A percentile compares a stretch with the other conserved stretches of the same genome.
Conservation (phyloP, 768 basidiomycete genomes). For the Phaffia australis region DNA sequence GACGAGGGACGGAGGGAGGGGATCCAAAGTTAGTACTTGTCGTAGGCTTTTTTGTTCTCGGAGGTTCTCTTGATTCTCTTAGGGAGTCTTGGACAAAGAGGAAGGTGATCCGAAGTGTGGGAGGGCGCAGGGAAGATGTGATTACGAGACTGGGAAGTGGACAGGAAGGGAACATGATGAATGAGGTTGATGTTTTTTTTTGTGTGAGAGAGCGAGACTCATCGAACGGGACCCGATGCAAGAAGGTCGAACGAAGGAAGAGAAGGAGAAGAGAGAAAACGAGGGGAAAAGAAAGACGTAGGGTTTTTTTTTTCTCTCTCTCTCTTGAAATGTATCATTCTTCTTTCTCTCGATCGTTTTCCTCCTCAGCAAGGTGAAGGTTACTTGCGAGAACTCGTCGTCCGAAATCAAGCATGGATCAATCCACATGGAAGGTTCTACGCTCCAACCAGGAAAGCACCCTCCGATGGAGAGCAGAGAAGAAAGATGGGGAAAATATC, state of each 20-base stretch:
- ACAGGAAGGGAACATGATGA: too few species aligned
- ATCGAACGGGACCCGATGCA: too few species aligned
- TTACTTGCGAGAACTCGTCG: background rate
- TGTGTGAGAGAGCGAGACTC: too few species aligned
- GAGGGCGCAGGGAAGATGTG: conserved; percentile 6
- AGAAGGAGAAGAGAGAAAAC: too few species aligned
- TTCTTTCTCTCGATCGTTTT: background rate
- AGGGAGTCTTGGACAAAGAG: background rate
- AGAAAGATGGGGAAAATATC: background rate
- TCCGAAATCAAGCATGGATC: too few species aligned
- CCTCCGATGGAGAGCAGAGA: background rate
- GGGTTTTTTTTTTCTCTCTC: background rate
- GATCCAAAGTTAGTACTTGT: background rate
- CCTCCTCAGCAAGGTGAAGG: background rate
- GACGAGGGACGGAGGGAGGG: background rate
- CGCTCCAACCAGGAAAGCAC: background rate
- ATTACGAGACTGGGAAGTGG: background rate
- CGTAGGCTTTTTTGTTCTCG: too few species aligned
- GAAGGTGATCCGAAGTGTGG: background rate
- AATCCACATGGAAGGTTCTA: background rate
- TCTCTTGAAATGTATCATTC: background rate
- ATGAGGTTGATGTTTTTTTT: too few species aligned
- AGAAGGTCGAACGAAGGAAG: too few species aligned
- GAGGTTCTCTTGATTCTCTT: too few species aligned
- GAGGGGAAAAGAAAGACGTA: background rate